A percentile compares a stretch with the other conserved stretches of the same genome.
Conservation (phyloP, 768 basidiomycete genomes). For the Polyporus arcularius region DNA sequence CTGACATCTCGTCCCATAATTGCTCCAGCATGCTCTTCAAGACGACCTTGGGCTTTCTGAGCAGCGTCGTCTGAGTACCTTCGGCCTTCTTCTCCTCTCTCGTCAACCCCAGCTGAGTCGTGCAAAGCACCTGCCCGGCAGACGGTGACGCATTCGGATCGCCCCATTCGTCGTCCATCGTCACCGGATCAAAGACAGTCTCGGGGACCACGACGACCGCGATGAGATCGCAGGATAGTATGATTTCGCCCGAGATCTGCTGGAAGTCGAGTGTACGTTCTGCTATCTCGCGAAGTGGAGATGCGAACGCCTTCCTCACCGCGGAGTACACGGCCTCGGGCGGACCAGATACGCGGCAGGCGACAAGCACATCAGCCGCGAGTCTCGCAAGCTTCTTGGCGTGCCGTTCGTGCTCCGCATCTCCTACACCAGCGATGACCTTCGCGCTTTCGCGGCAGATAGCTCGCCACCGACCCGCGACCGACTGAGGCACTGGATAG, state of each 20-base stretch:
- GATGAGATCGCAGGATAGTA: constrained; percentile 10
- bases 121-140: neutral
- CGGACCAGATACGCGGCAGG: neutral
- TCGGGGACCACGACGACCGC: neutral
- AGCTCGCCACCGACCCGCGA: constrained; percentile 15
- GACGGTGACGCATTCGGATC: neutral
- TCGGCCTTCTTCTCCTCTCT: neutral
- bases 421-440: neutral
- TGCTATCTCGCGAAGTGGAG: neutral
- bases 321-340: neutral
- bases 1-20: neutral
- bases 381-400: neutral
- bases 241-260: constrained; percentile 6
- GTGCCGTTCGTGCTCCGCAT: neutral
- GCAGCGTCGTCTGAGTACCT: neutral
- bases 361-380: constrained; percentile 3
- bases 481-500: constrained; percentile 12
- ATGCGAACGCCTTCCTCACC: neutral
- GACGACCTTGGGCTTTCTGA: constrained; percentile 11
- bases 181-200: neutral
- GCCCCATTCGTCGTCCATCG: constrained; percentile 17
- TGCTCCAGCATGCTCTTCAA: neutral
- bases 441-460: constrained; percentile 8
- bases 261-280: constrained; percentile 10
- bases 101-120: constrained; percentile 3